Percentiles rank a stretch among this genome's conserved stretches.
Evolutionary conservation across 192 early-diverging fungal genomes (phyloP).

Genomic region (Gonapodya prolifera): DNA sequence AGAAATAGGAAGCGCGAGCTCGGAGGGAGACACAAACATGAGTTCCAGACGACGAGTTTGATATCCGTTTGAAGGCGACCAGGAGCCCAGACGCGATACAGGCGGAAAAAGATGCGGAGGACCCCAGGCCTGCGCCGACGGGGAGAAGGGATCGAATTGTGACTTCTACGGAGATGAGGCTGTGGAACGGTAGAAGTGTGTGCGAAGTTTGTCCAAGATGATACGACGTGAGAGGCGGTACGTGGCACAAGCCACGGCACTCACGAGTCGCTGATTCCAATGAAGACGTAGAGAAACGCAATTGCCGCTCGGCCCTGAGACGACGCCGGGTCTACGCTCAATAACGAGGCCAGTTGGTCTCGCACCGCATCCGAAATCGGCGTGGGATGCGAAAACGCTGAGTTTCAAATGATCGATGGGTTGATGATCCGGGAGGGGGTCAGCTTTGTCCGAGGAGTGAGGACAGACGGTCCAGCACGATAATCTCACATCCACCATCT

Average conservation of each 20-base stretch:
- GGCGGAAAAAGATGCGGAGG: constrained; percentile 86
- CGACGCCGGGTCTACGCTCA: constrained; percentile 10
- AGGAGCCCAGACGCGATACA: constrained; percentile 65
- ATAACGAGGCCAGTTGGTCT: not conserved
- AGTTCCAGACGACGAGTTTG: too few species aligned
- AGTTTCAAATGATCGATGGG: not conserved
- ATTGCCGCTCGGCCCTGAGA: constrained; percentile 35
- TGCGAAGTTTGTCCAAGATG: not conserved
- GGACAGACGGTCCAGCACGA: not conserved
- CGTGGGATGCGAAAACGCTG: constrained; percentile 1
- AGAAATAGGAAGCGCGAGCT: too few species aligned
- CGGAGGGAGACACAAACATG: too few species aligned
- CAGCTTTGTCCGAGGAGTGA: too few species aligned
- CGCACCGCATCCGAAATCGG: not conserved
- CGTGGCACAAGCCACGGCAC: not conserved
- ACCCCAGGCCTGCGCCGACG: constrained; percentile 87
- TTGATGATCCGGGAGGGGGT: not conserved
- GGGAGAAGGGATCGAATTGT: constrained; percentile 65
- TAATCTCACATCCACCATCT: not conserved
- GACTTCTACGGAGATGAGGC: constrained; percentile 30
- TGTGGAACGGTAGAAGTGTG: constrained; percentile 2
- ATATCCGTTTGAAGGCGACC: constrained; percentile 13
- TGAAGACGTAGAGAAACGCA: constrained; percentile 55
- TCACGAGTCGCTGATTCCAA: constrained; percentile 14
- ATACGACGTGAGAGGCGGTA: not conserved